phyloP scores from a whole-genome alignment of 495 filamentous ascomycete genomes.

The Hypoxylon perforatum region DNA sequence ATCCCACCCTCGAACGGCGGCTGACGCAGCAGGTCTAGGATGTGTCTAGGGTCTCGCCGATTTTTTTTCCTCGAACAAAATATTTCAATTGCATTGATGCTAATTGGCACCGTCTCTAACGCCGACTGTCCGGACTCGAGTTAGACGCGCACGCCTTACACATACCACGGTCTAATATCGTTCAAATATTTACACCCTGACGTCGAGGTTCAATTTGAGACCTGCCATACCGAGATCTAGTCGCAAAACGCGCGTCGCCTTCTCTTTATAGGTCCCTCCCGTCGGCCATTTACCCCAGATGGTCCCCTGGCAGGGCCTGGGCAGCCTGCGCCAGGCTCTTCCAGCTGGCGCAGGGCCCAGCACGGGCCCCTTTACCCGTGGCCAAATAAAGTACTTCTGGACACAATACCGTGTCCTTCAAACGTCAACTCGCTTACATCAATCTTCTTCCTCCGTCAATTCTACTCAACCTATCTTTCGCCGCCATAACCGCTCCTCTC shows the following conservation, averaged over 20 bases:
- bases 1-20: slow-evolving; percentile 13
- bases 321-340: slow-evolving; percentile 48
- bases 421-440: slow-evolving; percentile 36
- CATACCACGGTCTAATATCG: background rate
- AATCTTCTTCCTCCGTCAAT: slow-evolving; percentile 14
- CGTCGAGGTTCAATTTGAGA: background rate
- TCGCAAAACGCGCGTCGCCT: slow-evolving; percentile 1
- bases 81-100: slow-evolving; percentile 16
- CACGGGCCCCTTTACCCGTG: slow-evolving; percentile 21
- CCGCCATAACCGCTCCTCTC: slow-evolving; percentile 27
- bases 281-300: slow-evolving; percentile 19
- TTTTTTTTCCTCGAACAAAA: slow-evolving; percentile 11
- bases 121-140: slow-evolving; percentile 40
- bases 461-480: slow-evolving; percentile 25
- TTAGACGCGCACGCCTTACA: slow-evolving; percentile 34
- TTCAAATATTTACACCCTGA: background rate
- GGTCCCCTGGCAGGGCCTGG: slow-evolving; percentile 37
- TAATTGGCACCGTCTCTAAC: slow-evolving; percentile 14
- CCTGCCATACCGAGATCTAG: background rate
- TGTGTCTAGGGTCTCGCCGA: slow-evolving; percentile 7
- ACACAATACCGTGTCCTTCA: slow-evolving; percentile 52
- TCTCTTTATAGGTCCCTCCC: background rate
- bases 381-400: slow-evolving; percentile 40
- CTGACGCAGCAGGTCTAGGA: slow-evolving; percentile 27
- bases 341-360: slow-evolving; percentile 38